Percentiles rank a stretch among this genome's conserved stretches.
Evolutionary conservation across 2,329 filamentous ascomycete genomes (phyloP).

Genomic region (Aspergillus unguis): DNA sequence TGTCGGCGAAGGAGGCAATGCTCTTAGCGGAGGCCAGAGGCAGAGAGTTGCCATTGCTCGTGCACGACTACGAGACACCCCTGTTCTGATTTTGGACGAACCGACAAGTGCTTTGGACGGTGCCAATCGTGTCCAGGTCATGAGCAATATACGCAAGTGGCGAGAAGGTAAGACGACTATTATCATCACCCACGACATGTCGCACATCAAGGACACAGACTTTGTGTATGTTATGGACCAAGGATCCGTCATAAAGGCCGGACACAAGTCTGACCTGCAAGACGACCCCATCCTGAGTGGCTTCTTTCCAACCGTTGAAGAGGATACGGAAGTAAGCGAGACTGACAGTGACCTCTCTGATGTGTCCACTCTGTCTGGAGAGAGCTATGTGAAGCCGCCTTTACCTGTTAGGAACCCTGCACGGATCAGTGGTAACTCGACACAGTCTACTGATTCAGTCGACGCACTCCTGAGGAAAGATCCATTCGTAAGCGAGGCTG

Average conservation of each 20-base stretch:
- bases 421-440: not conserved
- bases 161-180: conserved; percentile 79
- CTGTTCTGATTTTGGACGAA: conserved; percentile 83
- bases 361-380: not conserved
- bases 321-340: not conserved
- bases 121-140: conserved; percentile 63
- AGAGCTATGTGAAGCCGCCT: not conserved
- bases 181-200: conserved; percentile 86
- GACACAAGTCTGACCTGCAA: conserved; percentile 57
- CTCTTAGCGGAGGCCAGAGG: conserved; percentile 78
- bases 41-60: conserved; percentile 79
- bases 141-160: conserved; percentile 75
- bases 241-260: conserved; percentile 66
- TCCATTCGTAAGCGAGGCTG: not conserved
- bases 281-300: conserved; percentile 18
- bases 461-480: not conserved
- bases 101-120: conserved; percentile 81
- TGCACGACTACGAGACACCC: conserved; percentile 70
- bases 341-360: not conserved
- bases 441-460: not conserved
- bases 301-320: not conserved
- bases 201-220: conserved; percentile 68
- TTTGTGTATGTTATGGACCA: conserved; percentile 77
- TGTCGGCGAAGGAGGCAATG: conserved; percentile 66
- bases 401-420: not conserved